Conservation (phyloP, 345 rosid species). For the Kernera saxatilis region DNA sequence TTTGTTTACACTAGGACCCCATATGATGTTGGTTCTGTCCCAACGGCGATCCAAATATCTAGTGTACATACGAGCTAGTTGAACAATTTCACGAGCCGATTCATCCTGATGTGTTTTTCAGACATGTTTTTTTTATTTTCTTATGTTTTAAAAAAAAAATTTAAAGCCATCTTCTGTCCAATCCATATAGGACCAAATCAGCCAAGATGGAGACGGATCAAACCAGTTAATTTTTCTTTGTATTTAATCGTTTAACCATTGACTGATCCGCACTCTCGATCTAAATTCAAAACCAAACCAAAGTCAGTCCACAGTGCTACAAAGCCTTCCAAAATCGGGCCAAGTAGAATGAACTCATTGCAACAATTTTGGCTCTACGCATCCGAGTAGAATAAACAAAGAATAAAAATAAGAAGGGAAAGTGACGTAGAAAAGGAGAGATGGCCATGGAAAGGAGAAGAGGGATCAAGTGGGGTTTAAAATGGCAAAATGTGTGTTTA, state of each 20-base stretch:
- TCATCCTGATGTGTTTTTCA: neutral
- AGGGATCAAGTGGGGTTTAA: slow-evolving; percentile 36
- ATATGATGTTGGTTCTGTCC: neutral
- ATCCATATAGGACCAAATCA: neutral
- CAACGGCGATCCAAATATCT: neutral
- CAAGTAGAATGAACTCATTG: slow-evolving; percentile 1
- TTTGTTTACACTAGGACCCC: neutral
- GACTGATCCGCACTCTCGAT: neutral
- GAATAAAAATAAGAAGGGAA: slow-evolving; percentile 18
- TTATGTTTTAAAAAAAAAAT: neutral
- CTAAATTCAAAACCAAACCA: neutral
- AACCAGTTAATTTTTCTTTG: neutral
- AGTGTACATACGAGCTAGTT: neutral
- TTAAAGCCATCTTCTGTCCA: neutral
- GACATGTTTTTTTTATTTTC: neutral
- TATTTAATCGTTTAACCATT: neutral
- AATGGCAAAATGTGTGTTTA: slow-evolving; percentile 32
- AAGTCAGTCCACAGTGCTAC: slow-evolving; percentile 3
- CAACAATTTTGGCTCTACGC: slow-evolving; percentile 1
- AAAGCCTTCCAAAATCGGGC: slow-evolving; percentile 14
- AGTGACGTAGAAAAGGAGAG: slow-evolving; percentile 24
- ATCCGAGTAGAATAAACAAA: slow-evolving; percentile 5
- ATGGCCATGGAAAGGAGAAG: slow-evolving; percentile 19
- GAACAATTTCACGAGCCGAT: neutral
- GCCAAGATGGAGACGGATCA: neutral